Percentiles rank a stretch among this genome's conserved stretches.
Evolutionary conservation across 139 green algal species (phyloP).

Genomic region (Bryopsis sp.): DNA sequence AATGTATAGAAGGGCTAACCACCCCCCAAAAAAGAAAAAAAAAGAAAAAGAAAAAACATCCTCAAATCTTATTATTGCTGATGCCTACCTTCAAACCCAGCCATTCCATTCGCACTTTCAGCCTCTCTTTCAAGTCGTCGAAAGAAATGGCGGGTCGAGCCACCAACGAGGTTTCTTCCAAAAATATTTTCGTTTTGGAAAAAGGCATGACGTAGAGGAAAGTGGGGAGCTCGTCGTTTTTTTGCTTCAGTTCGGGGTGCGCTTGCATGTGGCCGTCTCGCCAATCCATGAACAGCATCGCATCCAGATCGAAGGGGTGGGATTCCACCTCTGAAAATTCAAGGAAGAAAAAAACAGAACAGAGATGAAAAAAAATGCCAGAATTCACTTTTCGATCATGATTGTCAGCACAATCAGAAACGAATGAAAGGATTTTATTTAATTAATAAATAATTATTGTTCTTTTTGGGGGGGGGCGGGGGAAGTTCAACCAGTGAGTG

Average conservation of each 20-base stretch:
- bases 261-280: constrained; percentile 76
- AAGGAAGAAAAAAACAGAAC: too few species aligned
- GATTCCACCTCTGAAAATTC: constrained; percentile 60
- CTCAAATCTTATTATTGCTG: not conserved
- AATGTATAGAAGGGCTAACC: too few species aligned
- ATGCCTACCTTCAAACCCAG: constrained; percentile 67
- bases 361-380: too few species aligned
- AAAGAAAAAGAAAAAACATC: too few species aligned
- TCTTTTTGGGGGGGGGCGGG: too few species aligned
- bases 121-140: constrained; percentile 77
- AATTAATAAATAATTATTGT: too few species aligned
- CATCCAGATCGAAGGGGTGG: constrained; percentile 83
- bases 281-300: constrained; percentile 99
- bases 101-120: constrained; percentile 70
- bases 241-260: constrained; percentile 43
- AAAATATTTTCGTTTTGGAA: constrained; percentile 73
- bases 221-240: constrained; percentile 67
- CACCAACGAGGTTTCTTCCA: constrained; percentile 95
- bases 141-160: constrained; percentile 82
- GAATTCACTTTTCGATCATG: too few species aligned
- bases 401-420: too few species aligned
- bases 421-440: too few species aligned
- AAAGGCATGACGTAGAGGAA: constrained; percentile 99
- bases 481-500: too few species aligned
- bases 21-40: too few species aligned